Evolutionary conservation across 805 yeast genomes (phyloP).

Genomic region (Brettanomyces custersianus): DNA sequence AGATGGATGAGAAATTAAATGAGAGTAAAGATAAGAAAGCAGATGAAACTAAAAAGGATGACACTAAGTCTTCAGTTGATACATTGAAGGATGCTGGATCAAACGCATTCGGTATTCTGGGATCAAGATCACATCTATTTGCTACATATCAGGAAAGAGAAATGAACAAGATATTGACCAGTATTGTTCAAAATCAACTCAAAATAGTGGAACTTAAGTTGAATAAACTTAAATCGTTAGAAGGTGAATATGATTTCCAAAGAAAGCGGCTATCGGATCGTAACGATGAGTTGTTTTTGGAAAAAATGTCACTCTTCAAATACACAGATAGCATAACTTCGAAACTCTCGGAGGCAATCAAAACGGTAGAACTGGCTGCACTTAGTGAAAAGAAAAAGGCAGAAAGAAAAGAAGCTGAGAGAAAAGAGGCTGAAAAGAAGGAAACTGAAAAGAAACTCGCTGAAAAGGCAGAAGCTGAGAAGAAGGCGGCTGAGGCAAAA

Average conservation of each 20-base stretch:
- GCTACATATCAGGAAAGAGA: constrained; percentile 76
- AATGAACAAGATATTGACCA: constrained; percentile 49
- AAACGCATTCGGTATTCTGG: constrained; percentile 67
- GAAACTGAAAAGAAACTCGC: not conserved
- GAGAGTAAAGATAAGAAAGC: constrained; percentile 19
- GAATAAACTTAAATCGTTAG: constrained; percentile 48
- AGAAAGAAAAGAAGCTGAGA: not conserved
- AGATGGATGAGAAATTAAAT: constrained; percentile 30
- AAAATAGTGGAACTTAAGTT: constrained; percentile 59
- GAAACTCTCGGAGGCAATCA: constrained; percentile 34
- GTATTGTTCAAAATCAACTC: constrained; percentile 52
- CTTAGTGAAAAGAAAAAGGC: not conserved
- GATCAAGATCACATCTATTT: constrained; percentile 71
- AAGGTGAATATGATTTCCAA: constrained; percentile 57
- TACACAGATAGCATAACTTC: constrained; percentile 41
- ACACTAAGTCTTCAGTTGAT: not conserved
- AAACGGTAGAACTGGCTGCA: constrained; percentile 7
- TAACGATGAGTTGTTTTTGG: constrained; percentile 59
- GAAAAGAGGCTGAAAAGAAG: not conserved
- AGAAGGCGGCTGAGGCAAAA: not conserved
- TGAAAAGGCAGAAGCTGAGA: not conserved
- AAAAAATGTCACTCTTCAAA: constrained; percentile 57
- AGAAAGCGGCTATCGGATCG: constrained; percentile 49
- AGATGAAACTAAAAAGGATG: constrained; percentile 10
- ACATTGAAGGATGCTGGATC: constrained; percentile 50